phyloP scores from a whole-genome alignment of 768 basidiomycete genomes.

The Tephrocybe rancida region DNA sequence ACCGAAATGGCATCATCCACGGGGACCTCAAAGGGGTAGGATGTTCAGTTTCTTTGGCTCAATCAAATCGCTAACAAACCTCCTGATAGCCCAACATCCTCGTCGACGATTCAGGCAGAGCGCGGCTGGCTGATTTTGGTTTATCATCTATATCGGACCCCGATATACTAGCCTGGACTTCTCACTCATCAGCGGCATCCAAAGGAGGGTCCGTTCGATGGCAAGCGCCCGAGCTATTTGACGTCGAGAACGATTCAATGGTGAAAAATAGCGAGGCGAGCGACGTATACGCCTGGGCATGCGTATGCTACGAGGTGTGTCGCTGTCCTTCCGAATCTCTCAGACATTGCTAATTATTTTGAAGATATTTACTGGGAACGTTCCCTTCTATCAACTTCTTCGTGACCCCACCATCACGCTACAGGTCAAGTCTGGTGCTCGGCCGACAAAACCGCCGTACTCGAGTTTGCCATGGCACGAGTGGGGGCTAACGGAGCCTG shows the following conservation, averaged over 20 bases:
- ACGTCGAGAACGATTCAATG: neutral
- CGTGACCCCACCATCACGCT: neutral
- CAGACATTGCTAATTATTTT: neutral
- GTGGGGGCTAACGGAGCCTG: neutral
- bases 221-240: conserved; percentile 1
- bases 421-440: neutral
- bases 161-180: neutral
- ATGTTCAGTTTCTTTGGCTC: neutral
- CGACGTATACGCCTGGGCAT: neutral
- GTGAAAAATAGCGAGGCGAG: neutral
- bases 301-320: neutral
- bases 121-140: neutral
- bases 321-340: neutral
- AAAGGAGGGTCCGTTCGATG: neutral
- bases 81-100: neutral
- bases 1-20: neutral
- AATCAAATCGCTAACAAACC: neutral
- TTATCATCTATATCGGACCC: neutral
- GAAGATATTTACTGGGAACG: neutral
- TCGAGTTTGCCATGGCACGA: neutral
- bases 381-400: neutral
- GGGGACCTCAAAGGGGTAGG: conserved; percentile 2
- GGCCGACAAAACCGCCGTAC: neutral
- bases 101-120: neutral
- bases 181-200: neutral